Percentiles rank a stretch among this genome's conserved stretches.
phyloP scores from a whole-genome alignment of 345 rosid species.

The Brassica nigra region DNA sequence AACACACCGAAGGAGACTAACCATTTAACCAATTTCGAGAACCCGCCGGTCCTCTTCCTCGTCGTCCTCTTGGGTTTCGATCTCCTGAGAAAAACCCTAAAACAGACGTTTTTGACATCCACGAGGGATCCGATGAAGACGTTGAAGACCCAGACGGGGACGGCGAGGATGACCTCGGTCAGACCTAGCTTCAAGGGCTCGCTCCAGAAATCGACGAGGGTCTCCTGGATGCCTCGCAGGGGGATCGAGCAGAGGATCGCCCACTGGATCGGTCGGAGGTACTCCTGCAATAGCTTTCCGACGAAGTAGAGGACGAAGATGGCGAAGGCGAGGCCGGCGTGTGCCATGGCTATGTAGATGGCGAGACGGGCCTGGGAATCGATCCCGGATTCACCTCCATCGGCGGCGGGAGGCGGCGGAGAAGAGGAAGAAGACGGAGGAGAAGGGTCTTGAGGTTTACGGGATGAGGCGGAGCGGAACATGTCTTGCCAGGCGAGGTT shows the following conservation, averaged over 20 bases:
- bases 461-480: slow-evolving; percentile 85
- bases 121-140: slow-evolving; percentile 69
- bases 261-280: slow-evolving; percentile 93
- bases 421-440: slow-evolving; percentile 17
- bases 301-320: slow-evolving; percentile 66
- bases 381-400: slow-evolving; percentile 30
- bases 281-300: slow-evolving; percentile 77
- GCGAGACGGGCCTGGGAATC: slow-evolving; percentile 90
- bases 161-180: slow-evolving; percentile 89
- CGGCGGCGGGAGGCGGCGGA: slow-evolving; percentile 21
- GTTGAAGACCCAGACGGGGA: slow-evolving; percentile 71
- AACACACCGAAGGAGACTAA: slow-evolving; percentile 76
- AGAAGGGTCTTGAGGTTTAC: slow-evolving; percentile 58
- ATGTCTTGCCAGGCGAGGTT: slow-evolving; percentile 88
- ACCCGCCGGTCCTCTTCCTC: slow-evolving; percentile 54
- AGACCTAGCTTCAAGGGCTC: slow-evolving; percentile 78
- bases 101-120: slow-evolving; percentile 68
- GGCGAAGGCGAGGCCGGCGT: slow-evolving; percentile 80
- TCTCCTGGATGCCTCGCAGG: slow-evolving; percentile 77
- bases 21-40: slow-evolving; percentile 73
- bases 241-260: slow-evolving; percentile 94
- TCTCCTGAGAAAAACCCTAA: slow-evolving; percentile 57
- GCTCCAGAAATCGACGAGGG: slow-evolving; percentile 87
- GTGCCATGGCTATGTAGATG: slow-evolving; percentile 96
- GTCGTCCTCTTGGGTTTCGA: slow-evolving; percentile 45